A percentile compares a stretch with the other conserved stretches of the same genome.
These are phyloP conservation scores for Zygoascus flipseniorum DNA, from an alignment of 805 yeast species.

Conservation along the genomic window DNA sequence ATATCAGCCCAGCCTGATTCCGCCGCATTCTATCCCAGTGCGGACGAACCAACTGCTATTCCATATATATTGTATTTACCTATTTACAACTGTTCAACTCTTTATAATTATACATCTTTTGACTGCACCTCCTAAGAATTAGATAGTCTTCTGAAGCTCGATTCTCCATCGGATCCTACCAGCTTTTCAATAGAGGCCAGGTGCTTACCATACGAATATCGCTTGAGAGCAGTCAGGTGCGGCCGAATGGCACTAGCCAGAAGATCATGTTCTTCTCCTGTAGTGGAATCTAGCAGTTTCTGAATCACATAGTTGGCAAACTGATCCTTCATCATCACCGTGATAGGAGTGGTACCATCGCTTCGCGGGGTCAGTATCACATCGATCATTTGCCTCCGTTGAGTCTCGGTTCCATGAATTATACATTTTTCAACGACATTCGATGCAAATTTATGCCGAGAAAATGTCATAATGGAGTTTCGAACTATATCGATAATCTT, in stretches of 20 bases:
- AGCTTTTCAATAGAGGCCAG: conserved; percentile 74
- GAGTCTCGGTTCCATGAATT: conserved; percentile 55
- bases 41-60: no score
- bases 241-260: conserved; percentile 71
- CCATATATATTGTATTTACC: not conserved
- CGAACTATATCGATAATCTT: conserved; percentile 59
- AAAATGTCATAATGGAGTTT: conserved; percentile 65
- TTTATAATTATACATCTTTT: not conserved
- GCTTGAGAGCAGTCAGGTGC: conserved; percentile 65
- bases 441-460: conserved; percentile 96
- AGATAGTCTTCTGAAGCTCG: not conserved
- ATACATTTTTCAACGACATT: conserved; percentile 95
- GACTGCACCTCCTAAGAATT: not conserved
- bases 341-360: conserved; percentile 43
- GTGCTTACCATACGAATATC: conserved; percentile 69
- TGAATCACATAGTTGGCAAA: conserved; percentile 97
- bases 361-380: conserved; percentile 38
- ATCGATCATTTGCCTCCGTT: conserved; percentile 53
- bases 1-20: no score
- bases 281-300: conserved; percentile 77
- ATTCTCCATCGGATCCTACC: conserved; percentile 11
- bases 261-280: conserved; percentile 56
- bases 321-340: conserved; percentile 94
- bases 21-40: no score
- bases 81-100: not conserved